Evolutionary conservation across 2,329 filamentous ascomycete genomes (phyloP).

Genomic region (Leptosphaerulina australis): DNA sequence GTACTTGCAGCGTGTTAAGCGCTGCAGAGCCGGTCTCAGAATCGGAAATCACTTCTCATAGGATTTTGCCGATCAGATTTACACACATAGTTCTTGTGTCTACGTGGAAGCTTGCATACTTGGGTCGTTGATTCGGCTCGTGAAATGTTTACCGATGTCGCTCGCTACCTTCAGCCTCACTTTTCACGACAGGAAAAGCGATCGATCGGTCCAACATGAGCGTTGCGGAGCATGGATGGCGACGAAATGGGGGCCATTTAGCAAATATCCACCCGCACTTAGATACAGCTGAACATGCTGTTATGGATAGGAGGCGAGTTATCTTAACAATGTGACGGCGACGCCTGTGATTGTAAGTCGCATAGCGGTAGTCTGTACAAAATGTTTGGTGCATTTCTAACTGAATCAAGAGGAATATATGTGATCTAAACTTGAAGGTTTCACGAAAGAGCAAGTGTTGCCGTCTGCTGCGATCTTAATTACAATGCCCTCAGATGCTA

Average conservation of each 20-base stretch:
- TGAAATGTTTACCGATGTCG: constrained; percentile 4
- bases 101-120: not conserved
- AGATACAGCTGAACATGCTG: constrained; percentile 3
- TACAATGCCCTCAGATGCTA: too few relatives aligned
- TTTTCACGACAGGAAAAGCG: constrained; percentile 5
- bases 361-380: not conserved
- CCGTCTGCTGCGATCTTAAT: too few relatives aligned
- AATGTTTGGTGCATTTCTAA: too few relatives aligned
- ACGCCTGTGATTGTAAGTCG: not conserved
- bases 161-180: constrained; percentile 16
- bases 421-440: too few relatives aligned
- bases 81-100: not conserved
- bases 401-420: not conserved
- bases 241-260: not conserved
- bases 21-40: not conserved
- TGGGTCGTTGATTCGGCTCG: not conserved
- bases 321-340: constrained; percentile 1
- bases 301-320: not conserved
- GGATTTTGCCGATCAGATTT: not conserved
- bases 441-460: too few relatives aligned
- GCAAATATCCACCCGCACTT: constrained; percentile 1
- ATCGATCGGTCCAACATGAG: not conserved
- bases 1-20: not conserved
- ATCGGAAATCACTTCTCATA: too few relatives aligned
- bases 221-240: not conserved